phyloP scores from a whole-genome alignment of 2,329 filamentous ascomycete genomes.

The Trichoderma cornu-damae region DNA sequence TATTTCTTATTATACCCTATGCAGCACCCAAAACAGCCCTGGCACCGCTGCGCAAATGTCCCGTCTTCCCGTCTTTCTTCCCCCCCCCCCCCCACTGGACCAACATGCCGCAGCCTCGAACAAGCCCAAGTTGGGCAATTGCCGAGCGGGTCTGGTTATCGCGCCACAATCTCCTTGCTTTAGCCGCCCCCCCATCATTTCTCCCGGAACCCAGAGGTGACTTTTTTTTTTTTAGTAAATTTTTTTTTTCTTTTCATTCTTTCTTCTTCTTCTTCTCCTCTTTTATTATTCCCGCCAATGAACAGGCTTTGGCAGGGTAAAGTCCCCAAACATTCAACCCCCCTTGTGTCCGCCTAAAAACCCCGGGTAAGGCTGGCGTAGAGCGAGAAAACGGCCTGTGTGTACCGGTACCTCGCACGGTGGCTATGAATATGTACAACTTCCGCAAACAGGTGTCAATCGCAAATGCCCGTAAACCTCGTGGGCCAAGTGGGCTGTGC shows the following conservation, averaged over 20 bases:
- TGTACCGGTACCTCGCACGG: conserved; percentile 1
- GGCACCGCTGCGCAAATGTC: not conserved
- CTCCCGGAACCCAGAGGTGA: too few species aligned
- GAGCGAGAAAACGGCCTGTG: not conserved
- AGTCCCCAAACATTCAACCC: not conserved
- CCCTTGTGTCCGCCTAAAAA: conserved; percentile 11
- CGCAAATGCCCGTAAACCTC: not conserved
- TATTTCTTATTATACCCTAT: not conserved
- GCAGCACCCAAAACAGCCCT: not conserved
- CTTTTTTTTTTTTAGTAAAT: too few species aligned
- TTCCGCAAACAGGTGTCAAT: not conserved
- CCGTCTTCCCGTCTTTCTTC: not conserved
- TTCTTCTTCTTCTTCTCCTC: not conserved
- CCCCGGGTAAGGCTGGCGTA: not conserved
- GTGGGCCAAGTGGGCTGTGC: conserved; percentile 12
- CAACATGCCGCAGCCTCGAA: not conserved
- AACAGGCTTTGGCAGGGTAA: too few species aligned
- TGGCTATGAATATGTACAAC: not conserved
- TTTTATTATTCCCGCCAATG: too few species aligned
- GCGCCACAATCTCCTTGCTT: conserved; percentile 15
- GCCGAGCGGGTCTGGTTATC: conserved; percentile 1
- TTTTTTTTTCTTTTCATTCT: not conserved
- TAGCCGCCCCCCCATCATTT: conserved; percentile 8
- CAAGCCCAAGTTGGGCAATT: conserved; percentile 10
- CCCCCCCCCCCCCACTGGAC: not conserved